Conservation (phyloP, 2,329 filamentous ascomycete species). For the Xylaria digitata region DNA sequence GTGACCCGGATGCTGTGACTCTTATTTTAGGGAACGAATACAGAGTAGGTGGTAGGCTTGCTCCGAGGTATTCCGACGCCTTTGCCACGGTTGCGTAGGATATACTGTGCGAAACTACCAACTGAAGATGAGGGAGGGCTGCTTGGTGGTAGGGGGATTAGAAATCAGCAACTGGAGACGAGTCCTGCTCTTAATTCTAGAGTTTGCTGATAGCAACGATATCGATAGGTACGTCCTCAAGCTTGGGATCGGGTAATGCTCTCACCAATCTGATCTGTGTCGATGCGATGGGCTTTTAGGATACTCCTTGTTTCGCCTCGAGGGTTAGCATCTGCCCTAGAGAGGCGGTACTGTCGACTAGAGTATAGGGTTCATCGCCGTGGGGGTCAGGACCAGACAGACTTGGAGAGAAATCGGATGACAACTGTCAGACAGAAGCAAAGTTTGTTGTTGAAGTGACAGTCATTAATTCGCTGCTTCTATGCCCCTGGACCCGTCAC, state of each 20-base stretch:
- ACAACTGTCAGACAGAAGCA: conserved; percentile 25
- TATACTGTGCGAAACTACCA: conserved; percentile 27
- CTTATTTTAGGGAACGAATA: background rate
- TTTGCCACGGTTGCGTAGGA: background rate
- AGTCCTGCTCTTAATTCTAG: conserved; percentile 15
- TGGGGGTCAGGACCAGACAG: conserved; percentile 17
- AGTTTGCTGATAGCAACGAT: conserved; percentile 9
- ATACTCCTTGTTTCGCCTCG: conserved; percentile 19
- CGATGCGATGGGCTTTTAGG: conserved; percentile 9
- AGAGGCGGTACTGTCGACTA: conserved; percentile 5
- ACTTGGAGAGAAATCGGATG: conserved; percentile 32
- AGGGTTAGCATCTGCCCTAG: conserved; percentile 12
- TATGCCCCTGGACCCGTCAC: conserved; percentile 30
- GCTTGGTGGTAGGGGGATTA: background rate
- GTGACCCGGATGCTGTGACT: background rate
- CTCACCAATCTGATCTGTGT: background rate
- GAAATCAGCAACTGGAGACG: conserved; percentile 24
- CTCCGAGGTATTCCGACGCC: conserved; percentile 1
- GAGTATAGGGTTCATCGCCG: conserved; percentile 13
- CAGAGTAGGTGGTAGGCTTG: conserved; percentile 5
- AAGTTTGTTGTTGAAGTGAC: conserved; percentile 23
- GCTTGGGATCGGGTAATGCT: background rate
- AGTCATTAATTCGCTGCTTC: conserved; percentile 22
- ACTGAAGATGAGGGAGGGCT: conserved; percentile 5
- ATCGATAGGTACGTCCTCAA: conserved; percentile 11